Evolutionary conservation across 1,139 yeast genomes (phyloP).

Genomic region (Meyerozyma smithsonii): DNA sequence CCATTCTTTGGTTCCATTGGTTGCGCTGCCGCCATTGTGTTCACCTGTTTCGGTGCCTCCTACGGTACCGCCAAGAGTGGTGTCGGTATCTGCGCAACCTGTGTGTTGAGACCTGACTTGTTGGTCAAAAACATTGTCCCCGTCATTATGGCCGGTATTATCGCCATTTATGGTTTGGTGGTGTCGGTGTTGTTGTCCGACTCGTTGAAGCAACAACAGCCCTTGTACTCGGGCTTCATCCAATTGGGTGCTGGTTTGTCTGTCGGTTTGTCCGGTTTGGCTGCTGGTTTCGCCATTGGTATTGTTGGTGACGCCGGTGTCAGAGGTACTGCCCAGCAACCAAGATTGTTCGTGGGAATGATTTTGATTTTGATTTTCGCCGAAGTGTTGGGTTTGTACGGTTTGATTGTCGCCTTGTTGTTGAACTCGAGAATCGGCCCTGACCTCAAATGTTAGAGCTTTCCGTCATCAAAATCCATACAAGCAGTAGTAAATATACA

Average conservation of each 20-base stretch:
- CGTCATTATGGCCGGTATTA: conserved; percentile 99
- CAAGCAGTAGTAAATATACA: neutral
- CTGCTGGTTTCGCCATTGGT: conserved; percentile 98
- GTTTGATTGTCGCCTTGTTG: conserved; percentile 94
- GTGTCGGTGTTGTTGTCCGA: conserved; percentile 94
- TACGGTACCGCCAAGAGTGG: conserved; percentile 99
- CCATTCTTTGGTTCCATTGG: conserved; percentile 98
- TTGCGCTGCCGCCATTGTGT: conserved; percentile 97
- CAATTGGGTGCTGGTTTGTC: conserved; percentile 98
- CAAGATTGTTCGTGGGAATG: conserved; percentile 96
- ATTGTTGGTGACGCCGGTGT: conserved; percentile 99
- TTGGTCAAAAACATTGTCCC: conserved; percentile 89
- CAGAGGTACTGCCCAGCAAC: conserved; percentile 94
- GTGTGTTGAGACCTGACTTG: conserved; percentile 95
- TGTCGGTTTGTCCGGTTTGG: conserved; percentile 94
- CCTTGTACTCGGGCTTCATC: conserved; percentile 94
- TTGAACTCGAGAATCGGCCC: conserved; percentile 96
- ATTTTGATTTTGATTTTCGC: conserved; percentile 96
- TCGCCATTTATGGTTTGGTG: conserved; percentile 97
- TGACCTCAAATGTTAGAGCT: conserved; percentile 72
- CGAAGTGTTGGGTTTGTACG: conserved; percentile 96
- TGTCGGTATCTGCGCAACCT: conserved; percentile 98
- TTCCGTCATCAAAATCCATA: conserved; percentile 6
- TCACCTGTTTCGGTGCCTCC: conserved; percentile 98
- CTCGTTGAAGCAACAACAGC: conserved; percentile 83